Evolutionary conservation across 164 flowering plant genomes (phyloP).

Genomic region (Stephania japonica): DNA sequence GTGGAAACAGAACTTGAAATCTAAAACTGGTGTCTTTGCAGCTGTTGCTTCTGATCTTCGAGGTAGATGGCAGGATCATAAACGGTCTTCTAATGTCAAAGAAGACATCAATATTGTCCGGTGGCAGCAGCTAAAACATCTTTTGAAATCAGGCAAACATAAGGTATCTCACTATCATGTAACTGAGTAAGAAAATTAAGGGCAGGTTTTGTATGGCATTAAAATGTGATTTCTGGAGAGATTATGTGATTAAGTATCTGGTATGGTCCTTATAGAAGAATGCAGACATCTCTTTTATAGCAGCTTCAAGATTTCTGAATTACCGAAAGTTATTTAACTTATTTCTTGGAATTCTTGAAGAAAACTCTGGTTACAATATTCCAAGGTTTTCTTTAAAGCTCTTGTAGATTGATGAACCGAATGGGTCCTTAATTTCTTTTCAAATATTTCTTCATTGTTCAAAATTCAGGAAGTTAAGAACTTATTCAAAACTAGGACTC

Average conservation of each 20-base stretch:
- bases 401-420: not conserved
- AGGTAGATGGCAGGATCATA: conserved; percentile 73
- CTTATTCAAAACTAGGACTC: not conserved
- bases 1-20: not conserved
- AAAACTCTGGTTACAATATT: not conserved
- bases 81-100: conserved; percentile 44
- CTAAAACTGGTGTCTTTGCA: conserved; percentile 28
- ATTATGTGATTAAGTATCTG: not conserved
- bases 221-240: not conserved
- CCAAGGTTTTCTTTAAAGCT: not conserved
- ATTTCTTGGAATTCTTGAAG: not conserved
- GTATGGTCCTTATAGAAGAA: not conserved
- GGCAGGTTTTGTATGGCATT: not conserved
- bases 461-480: not conserved
- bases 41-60: conserved; percentile 79
- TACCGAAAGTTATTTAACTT: too few species aligned
- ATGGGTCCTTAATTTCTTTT: not conserved
- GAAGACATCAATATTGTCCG: conserved; percentile 60
- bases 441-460: not conserved
- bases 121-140: conserved; percentile 74
- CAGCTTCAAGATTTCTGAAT: not conserved
- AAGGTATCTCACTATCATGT: conserved; percentile 39
- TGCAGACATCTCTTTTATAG: not conserved
- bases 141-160: conserved; percentile 63
- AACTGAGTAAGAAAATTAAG: not conserved